These are phyloP conservation scores for Mortierella claussenii DNA, from an alignment of 192 early-diverging fungal species.

Conservation along the genomic window DNA sequence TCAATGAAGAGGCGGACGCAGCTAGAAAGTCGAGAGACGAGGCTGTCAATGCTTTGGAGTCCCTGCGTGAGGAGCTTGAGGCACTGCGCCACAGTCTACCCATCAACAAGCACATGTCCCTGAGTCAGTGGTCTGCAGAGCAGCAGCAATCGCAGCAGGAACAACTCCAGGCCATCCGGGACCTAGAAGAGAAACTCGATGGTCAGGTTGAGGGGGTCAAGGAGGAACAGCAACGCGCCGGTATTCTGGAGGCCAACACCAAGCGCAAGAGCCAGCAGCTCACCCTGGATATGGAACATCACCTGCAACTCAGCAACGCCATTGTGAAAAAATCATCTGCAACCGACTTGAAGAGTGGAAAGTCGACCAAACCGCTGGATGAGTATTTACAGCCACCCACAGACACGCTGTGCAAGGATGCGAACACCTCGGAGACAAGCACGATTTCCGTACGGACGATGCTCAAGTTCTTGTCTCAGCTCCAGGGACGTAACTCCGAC, in stretches of 20 bases:
- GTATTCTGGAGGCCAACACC: slow-evolving; percentile 36
- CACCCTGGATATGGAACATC: slow-evolving; percentile 41
- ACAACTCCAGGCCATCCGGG: slow-evolving; percentile 36
- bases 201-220: slow-evolving; percentile 50
- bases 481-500: slow-evolving; percentile 23
- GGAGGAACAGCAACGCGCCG: slow-evolving; percentile 42
- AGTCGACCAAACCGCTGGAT: neutral
- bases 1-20: slow-evolving; percentile 46
- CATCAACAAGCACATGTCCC: slow-evolving; percentile 48
- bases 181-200: slow-evolving; percentile 41
- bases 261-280: slow-evolving; percentile 48
- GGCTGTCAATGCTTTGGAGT: slow-evolving; percentile 38
- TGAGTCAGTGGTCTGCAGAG: slow-evolving; percentile 48
- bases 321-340: slow-evolving; percentile 15
- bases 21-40: slow-evolving; percentile 51
- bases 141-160: slow-evolving; percentile 50
- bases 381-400: neutral
- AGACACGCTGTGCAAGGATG: slow-evolving; percentile 6
- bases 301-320: slow-evolving; percentile 46
- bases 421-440: slow-evolving; percentile 1
- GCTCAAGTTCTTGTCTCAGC: slow-evolving; percentile 52
- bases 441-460: slow-evolving; percentile 39
- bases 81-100: slow-evolving; percentile 44
- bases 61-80: slow-evolving; percentile 40
- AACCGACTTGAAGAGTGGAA: neutral